Base-by-base conservation (phyloP, 805 yeast species). In the Priceomyces haplophilus region DNA sequence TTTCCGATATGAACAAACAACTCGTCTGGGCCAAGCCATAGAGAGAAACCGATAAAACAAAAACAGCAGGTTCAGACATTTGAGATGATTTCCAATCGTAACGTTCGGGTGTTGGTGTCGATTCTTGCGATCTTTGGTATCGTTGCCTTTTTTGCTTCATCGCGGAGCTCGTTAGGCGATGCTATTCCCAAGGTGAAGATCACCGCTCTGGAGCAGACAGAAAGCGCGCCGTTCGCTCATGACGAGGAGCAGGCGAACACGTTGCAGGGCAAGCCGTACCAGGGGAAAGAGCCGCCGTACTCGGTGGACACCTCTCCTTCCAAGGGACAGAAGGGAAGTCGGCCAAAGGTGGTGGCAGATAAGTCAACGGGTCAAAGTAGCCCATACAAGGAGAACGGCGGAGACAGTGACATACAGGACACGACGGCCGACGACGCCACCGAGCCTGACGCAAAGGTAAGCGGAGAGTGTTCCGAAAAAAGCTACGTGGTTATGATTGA, bases 401-500 rank as follows among this genome's bases (percentile, higher is more conserved):
- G 24, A 4, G 45, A 31, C 19, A 45, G 38, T 7, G 34, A 29
- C 7, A 37, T 19, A 10, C 44, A 40, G 8, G 47, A 42, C 20
- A 40, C 53, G 7, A 24, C 27, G 15, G 31, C 40, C 23, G 13
- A 15, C 20, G 33, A 35, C 11, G 27, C 10, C 11, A n/a, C 23
- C 15, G 29, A 38, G 31, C 21, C 34, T 8, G 42, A 29, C 16
- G 40, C 30, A 13, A 34, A 41, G 17, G 33, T 35, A 4, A 35
- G 20, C 25, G 38, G 32, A 37, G 45, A 12, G 40, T 32, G 17
- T 46, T 53, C 23, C 17, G 62, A 67, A 36, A 65, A 78, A 27
- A 85, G 85, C 58, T 91, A 76, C 54, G 97, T 90, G 23, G 78
- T 93, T 18, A 89, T 93, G 97, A 73, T 93, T 43, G 99, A 93